Evolutionary conservation across 345 rosid genomes (phyloP), one percentile per base, ranked within the genome.

Genomic region (Populus davidiana): DNA sequence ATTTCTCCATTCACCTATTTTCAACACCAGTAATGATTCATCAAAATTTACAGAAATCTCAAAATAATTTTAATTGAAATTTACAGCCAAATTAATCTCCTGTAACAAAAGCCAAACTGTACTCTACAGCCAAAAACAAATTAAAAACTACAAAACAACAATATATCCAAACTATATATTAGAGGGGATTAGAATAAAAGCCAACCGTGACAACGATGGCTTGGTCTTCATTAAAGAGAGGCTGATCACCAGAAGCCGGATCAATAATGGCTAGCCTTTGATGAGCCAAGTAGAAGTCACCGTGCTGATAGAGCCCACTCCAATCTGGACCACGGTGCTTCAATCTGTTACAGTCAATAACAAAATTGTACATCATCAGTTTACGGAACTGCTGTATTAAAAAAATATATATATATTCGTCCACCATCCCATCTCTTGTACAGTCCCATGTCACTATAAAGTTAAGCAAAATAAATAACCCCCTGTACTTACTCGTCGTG

Each of bases 261-360:
- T 96, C 99, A 0, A 96, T 74, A 78, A 96, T 90, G 6, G 99
- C 99, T 10, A 96, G 88, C 59, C 98, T 90, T 82, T 96, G 97
- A 83, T 94, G 99, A 2, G 97, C 87, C 85, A 96, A 86, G 78
- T 79, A 96, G 77, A 66, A 90, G 67, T 86, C 95, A 50, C 90
- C 93, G 29, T 89, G 78, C 78, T 94, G 98, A 70, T 89, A 90
- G 52, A 96, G 77, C 10, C 99, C 99, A 78, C 99, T 96, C 99
- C 99, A 96, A 82, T 96, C 99, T 7, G 99, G 99, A 49, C 99
- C 99, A 71, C 99, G 90, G 80, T 96, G 99, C 91, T 88, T 93
- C 89, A 96, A 84, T 80, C 99, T 96, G 81, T 73, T 69, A 18
- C 79, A 71, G 6, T 8, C 1, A 27, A 36, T 23, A 18, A 49